Evolutionary conservation across 208 protist genomes (phyloP), one percentile per base, ranked within the genome.

Genomic region (Crithidia expoeki): DNA sequence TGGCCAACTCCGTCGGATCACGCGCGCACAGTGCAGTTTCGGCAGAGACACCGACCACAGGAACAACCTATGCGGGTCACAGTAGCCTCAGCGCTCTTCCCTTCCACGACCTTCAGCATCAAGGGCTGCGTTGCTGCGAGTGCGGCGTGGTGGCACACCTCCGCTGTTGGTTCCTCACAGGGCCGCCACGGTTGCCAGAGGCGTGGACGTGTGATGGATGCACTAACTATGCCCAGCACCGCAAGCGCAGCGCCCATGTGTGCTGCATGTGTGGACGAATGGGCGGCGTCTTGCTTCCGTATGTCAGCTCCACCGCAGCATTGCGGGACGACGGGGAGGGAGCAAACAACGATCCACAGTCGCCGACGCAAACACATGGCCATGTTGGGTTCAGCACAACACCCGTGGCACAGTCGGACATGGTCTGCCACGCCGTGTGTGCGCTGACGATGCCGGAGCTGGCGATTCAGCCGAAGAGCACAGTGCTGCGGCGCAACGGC

Each of bases 181-280:
- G 68, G 42, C 34, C 81, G n/a, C 84, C 79, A 36, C 74, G 61
- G n/a, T 49, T 73, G 33, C 65, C 53, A 1, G 63, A 80, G 23
- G 27, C 51, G 36, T 94, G 89, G 89, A 61, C 58, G 21, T 94
- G 89, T 47, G 81, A 89, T 42, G 68, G 63, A 23, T 94, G 89
- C 73, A 65, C 52, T n/a, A 67, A 75, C 61, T 60, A 64, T 50
- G 46, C 56, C 10, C 60, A 76, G 27, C 68, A 80, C 55, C 69
- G 67, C 36, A 76, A 72, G 27, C 59, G 72, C 55, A 64, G 65
- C 33, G 67, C 80, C 9, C 19, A 84, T 23, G 66, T 78, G 32
- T 88, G 79, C 58, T 52, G 75, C 50, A 64, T 86, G 50, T 94
- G 89, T 74, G 72, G 72, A 5, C 84, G 84, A 1, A 33, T 63